phyloP scores from a whole-genome alignment of 352 stramenopile species.

The Phytophthora hibernalis region DNA sequence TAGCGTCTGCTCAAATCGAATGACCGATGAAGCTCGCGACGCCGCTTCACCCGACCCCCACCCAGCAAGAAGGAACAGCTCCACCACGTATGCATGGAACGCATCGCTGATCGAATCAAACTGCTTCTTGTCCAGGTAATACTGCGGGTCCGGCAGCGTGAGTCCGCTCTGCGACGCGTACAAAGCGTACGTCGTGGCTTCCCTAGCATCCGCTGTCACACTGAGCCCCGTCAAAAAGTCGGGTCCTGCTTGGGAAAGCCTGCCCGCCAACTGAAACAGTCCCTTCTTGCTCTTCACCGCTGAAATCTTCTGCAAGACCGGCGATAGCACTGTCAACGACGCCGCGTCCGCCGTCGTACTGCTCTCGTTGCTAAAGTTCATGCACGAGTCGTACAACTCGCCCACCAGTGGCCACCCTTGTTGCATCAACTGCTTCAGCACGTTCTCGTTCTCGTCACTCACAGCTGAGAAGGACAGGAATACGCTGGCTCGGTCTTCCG shows the following conservation, averaged over 20 bases:
- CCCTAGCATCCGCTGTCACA: slow-evolving; percentile 82
- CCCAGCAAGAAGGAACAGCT: slow-evolving; percentile 75
- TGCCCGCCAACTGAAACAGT: slow-evolving; percentile 62
- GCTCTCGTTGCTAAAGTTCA: slow-evolving; percentile 67
- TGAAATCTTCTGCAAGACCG: slow-evolving; percentile 53
- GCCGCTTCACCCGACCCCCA: slow-evolving; percentile 39
- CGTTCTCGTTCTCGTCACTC: slow-evolving; percentile 39
- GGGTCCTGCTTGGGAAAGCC: slow-evolving; percentile 60
- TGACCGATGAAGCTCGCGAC: slow-evolving; percentile 62
- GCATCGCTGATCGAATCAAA: slow-evolving; percentile 75
- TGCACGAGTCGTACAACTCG: slow-evolving; percentile 68
- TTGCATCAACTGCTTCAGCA: slow-evolving; percentile 62
- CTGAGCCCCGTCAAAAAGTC: slow-evolving; percentile 85
- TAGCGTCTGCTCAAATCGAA: slow-evolving; percentile 87
- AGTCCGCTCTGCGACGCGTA: slow-evolving; percentile 88
- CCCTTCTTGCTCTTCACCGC: slow-evolving; percentile 37
- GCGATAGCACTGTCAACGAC: slow-evolving; percentile 31
- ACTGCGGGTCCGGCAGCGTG: slow-evolving; percentile 90
- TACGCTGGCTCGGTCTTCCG: slow-evolving; percentile 43
- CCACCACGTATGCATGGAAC: slow-evolving; percentile 82
- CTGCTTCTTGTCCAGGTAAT: slow-evolving; percentile 91
- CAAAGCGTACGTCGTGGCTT: slow-evolving; percentile 82
- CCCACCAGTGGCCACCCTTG: slow-evolving; percentile 70
- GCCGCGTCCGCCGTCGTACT: slow-evolving; percentile 36
- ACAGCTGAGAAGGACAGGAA: slow-evolving; percentile 47